Conservation (phyloP, 768 basidiomycete species). For the Obba rivulosa region DNA sequence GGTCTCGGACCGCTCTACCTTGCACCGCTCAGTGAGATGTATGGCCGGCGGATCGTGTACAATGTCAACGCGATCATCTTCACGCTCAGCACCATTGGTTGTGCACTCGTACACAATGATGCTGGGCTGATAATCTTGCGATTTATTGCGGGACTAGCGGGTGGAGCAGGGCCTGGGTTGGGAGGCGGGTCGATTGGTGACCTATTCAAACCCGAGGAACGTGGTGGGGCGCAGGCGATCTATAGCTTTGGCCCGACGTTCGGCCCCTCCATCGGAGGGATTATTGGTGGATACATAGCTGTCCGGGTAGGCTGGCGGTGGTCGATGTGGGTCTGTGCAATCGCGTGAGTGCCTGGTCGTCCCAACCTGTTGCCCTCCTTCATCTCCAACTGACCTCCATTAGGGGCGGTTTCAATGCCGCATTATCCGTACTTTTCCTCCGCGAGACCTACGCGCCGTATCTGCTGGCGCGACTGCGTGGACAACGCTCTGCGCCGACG, state of each 20-base stretch:
- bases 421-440: neutral
- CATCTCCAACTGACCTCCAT: neutral
- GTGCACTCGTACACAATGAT: conserved; percentile 3
- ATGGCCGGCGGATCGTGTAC: neutral
- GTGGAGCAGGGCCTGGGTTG: conserved; percentile 2
- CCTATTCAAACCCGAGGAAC: conserved; percentile 1
- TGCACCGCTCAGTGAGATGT: conserved; percentile 6
- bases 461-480: conserved; percentile 1
- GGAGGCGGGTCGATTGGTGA: conserved; percentile 3
- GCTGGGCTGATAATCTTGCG: conserved; percentile 1
- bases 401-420: neutral
- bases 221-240: conserved; percentile 1
- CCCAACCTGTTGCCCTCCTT: neutral
- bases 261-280: conserved; percentile 1
- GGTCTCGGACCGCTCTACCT: conserved; percentile 1
- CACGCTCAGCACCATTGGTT: neutral
- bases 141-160: neutral
- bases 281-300: conserved; percentile 2
- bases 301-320: conserved; percentile 1
- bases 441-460: conserved; percentile 4
- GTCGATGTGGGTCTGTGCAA: conserved; percentile 3
- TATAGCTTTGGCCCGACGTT: conserved; percentile 1
- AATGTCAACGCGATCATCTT: neutral
- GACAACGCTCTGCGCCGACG: neutral
- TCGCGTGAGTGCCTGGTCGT: neutral